phyloP scores from a whole-genome alignment of 2,329 filamentous ascomycete species.

The Lojkania enalia region DNA sequence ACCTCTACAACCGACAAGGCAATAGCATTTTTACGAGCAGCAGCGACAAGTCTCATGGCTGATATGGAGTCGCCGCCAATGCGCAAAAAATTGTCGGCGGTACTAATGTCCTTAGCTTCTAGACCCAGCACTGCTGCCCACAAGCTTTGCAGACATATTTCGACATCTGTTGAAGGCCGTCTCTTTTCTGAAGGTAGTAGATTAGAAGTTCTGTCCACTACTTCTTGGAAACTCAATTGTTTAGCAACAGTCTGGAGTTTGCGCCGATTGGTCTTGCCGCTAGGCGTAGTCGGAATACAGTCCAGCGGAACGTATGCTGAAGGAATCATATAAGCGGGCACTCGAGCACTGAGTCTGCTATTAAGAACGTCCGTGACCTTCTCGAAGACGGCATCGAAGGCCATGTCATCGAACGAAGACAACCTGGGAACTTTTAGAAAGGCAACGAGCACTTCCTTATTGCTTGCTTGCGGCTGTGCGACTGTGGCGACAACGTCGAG shows the following conservation, averaged over 20 bases:
- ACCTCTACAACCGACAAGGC: background rate
- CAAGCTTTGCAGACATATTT: conserved; percentile 29
- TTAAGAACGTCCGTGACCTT: conserved; percentile 3
- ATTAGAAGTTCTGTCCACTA: background rate
- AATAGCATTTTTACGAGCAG: conserved; percentile 2
- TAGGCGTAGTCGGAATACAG: background rate
- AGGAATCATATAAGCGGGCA: conserved; percentile 2
- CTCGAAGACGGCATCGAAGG: conserved; percentile 2
- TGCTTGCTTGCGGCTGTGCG: conserved; percentile 4
- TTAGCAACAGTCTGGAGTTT: background rate
- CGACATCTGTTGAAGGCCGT: conserved; percentile 35
- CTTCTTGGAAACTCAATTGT: background rate
- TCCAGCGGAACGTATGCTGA: background rate
- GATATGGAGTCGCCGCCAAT: conserved; percentile 5
- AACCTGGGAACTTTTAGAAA: conserved; percentile 5
- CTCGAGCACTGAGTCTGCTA: conserved; percentile 6
- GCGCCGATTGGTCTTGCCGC: background rate
- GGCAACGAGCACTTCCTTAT: conserved; percentile 6
- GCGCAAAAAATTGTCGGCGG: conserved; percentile 5
- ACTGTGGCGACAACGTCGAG: conserved; percentile 5
- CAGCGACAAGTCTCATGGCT: conserved; percentile 6
- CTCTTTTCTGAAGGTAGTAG: conserved; percentile 48
- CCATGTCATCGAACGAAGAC: conserved; percentile 5
- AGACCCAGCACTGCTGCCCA: conserved; percentile 40
- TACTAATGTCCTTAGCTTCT: conserved; percentile 6